A percentile compares a stretch with the other conserved stretches of the same genome.
These are phyloP conservation scores for Parascedosporium putredinis DNA, from an alignment of 2,329 filamentous ascomycete genomes.

Conservation along the genomic window DNA sequence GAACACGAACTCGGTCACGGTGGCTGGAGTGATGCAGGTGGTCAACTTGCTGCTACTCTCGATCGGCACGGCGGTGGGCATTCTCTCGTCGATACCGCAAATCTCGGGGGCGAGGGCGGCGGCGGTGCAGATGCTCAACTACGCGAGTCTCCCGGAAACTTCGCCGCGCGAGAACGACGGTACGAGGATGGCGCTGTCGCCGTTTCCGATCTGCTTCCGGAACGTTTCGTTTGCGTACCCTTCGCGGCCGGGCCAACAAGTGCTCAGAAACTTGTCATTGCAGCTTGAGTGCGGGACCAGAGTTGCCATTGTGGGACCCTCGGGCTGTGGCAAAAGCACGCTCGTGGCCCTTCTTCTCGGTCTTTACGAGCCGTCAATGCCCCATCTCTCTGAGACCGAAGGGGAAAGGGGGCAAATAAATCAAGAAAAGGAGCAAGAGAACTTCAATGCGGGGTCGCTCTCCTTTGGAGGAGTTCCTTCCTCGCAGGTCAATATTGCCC, in stretches of 20 bases:
- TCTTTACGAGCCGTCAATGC: constrained; percentile 44
- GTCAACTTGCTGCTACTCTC: constrained; percentile 79
- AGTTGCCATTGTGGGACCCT: constrained; percentile 71
- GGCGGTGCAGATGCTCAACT: constrained; percentile 60
- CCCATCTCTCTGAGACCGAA: constrained; percentile 4
- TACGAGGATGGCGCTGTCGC: constrained; percentile 15
- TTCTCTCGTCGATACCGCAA: constrained; percentile 69
- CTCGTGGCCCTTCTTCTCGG: constrained; percentile 64
- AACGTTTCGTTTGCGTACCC: constrained; percentile 66
- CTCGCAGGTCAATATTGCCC: constrained; percentile 44
- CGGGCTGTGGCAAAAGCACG: constrained; percentile 87
- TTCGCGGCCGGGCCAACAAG: constrained; percentile 34
- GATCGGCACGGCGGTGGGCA: constrained; percentile 58
- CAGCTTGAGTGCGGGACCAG: constrained; percentile 51
- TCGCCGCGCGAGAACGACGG: constrained; percentile 49
- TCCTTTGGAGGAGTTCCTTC: constrained; percentile 50
- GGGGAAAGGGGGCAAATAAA: no score
- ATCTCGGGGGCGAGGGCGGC: constrained; percentile 64
- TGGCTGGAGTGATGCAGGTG: constrained; percentile 57
- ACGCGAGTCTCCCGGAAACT: constrained; percentile 47
- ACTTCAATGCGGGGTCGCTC: no score
- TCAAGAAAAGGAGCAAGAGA: no score
- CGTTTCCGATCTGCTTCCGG: constrained; percentile 34
- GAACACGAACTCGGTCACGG: constrained; percentile 23
- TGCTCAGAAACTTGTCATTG: constrained; percentile 58